Conservation (phyloP, 179 eudicot species). For the Amaranthus tricolor region DNA sequence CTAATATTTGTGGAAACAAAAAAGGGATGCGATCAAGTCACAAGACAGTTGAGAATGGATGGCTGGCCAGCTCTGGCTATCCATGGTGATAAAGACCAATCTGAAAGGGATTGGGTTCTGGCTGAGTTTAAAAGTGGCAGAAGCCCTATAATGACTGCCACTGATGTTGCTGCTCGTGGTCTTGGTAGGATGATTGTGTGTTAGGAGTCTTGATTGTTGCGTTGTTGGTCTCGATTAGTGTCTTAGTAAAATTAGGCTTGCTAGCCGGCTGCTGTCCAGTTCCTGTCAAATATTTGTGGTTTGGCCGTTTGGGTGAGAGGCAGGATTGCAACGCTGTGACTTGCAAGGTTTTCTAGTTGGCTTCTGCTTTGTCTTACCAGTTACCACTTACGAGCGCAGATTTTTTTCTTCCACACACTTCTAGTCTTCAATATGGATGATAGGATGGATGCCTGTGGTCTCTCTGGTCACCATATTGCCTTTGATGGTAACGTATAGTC, state of each 20-base stretch:
- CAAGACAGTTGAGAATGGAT: constrained; percentile 86
- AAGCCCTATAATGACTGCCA: constrained; percentile 87
- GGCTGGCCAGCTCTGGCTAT: constrained; percentile 96
- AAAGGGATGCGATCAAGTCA: constrained; percentile 86
- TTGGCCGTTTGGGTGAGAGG: constrained; percentile 67
- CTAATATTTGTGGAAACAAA: constrained; percentile 87
- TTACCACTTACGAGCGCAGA: constrained; percentile 15
- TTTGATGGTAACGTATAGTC: constrained; percentile 6
- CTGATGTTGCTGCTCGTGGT: constrained; percentile 96
- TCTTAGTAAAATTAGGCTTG: constrained; percentile 37
- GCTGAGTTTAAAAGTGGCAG: constrained; percentile 86
- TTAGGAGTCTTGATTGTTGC: constrained; percentile 39
- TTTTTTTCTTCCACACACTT: constrained; percentile 3
- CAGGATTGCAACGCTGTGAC: constrained; percentile 24
- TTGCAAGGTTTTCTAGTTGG: constrained; percentile 12
- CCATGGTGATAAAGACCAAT: constrained; percentile 94
- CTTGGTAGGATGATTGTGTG: constrained; percentile 84
- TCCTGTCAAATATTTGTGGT: constrained; percentile 51
- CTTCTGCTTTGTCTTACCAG: constrained; percentile 20
- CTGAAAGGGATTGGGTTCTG: constrained; percentile 93
- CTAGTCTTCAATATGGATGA: constrained; percentile 2
- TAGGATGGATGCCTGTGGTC: neutral
- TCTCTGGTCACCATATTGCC: neutral
- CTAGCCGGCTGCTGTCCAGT: constrained; percentile 86
- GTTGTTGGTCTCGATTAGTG: constrained; percentile 27